Evolutionary conservation across 306 rosid genomes (phyloP).

Genomic region (Datisca glomerata): DNA sequence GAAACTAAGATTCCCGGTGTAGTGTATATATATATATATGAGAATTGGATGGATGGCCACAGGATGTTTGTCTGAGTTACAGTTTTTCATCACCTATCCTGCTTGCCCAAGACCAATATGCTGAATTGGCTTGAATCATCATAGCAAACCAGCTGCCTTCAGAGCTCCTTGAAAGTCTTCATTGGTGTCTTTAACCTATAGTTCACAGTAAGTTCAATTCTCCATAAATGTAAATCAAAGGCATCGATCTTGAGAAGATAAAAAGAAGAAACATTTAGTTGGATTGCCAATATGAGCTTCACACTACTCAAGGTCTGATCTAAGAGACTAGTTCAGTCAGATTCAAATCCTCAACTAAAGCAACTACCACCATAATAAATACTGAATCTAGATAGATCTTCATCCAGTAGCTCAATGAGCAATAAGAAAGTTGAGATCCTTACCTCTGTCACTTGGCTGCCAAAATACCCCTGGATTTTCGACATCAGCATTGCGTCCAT

Average conservation of each 20-base stretch:
- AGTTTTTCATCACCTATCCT: too few species aligned
- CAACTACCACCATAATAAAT: neutral
- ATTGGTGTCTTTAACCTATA: constrained; percentile 22
- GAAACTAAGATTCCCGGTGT: too few species aligned
- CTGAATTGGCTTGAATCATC: constrained; percentile 3
- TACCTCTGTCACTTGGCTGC: constrained; percentile 33
- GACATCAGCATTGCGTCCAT: constrained; percentile 25
- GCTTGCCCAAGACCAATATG: too few species aligned
- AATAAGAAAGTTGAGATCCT: neutral
- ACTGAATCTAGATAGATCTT: neutral
- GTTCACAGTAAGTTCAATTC: neutral
- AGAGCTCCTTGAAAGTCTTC: constrained; percentile 50
- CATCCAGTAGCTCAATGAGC: neutral
- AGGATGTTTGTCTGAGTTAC: too few species aligned
- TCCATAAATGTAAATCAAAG: neutral
- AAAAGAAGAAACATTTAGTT: neutral
- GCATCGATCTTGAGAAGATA: neutral
- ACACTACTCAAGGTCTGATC: too few species aligned
- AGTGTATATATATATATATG: too few species aligned
- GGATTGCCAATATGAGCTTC: neutral
- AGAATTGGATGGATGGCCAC: too few species aligned
- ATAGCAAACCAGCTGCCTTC: constrained; percentile 44
- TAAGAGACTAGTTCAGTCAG: neutral
- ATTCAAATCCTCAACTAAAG: too few species aligned
- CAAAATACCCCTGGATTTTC: constrained; percentile 40